Percentiles rank a stretch among this genome's conserved stretches.
Conservation (phyloP, 2,329 filamentous ascomycete species). For the Diaporthe vaccinii region DNA sequence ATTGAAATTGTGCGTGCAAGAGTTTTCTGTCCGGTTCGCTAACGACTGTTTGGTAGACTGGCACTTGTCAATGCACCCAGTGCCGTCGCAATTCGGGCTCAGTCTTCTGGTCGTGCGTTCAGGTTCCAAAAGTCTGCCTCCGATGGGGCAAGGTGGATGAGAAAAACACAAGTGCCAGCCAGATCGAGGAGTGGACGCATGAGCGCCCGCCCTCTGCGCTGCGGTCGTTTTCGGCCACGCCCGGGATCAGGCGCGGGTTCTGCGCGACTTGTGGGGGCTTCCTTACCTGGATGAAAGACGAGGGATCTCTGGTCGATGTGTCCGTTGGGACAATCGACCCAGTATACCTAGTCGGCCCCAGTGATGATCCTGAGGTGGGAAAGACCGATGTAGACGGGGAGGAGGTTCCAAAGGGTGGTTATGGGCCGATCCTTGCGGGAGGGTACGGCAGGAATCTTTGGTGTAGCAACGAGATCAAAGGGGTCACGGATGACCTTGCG, state of each 20-base stretch:
- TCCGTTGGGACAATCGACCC: slow-evolving; percentile 61
- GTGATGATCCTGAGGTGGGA: slow-evolving; percentile 41
- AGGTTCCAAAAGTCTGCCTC: slow-evolving; percentile 52
- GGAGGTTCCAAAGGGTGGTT: slow-evolving; percentile 47
- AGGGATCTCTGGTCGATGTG: slow-evolving; percentile 49
- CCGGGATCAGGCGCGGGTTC: slow-evolving; percentile 59
- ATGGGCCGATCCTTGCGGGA: slow-evolving; percentile 56
- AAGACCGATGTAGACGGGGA: slow-evolving; percentile 37
- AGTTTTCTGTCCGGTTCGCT: background rate
- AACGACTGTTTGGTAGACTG: slow-evolving; percentile 49
- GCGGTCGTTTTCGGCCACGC: slow-evolving; percentile 56
- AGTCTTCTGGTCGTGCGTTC: slow-evolving; percentile 59
- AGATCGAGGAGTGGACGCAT: background rate
- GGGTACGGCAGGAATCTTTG: slow-evolving; percentile 56
- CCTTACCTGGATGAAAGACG: slow-evolving; percentile 59
- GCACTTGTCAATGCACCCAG: slow-evolving; percentile 68
- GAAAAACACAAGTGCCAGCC: background rate
- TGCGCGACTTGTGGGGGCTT: slow-evolving; percentile 63
- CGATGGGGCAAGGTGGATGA: slow-evolving; percentile 38
- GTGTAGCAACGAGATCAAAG: slow-evolving; percentile 60
- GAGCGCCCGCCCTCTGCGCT: slow-evolving; percentile 49
- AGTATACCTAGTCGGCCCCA: slow-evolving; percentile 54
- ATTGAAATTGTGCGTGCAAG: background rate
- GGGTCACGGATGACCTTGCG: slow-evolving; percentile 60
- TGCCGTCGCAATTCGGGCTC: slow-evolving; percentile 66